A percentile compares a stretch with the other conserved stretches of the same genome.
phyloP scores from a whole-genome alignment of 345 rosid genomes.

The Gossypium stocksii region DNA sequence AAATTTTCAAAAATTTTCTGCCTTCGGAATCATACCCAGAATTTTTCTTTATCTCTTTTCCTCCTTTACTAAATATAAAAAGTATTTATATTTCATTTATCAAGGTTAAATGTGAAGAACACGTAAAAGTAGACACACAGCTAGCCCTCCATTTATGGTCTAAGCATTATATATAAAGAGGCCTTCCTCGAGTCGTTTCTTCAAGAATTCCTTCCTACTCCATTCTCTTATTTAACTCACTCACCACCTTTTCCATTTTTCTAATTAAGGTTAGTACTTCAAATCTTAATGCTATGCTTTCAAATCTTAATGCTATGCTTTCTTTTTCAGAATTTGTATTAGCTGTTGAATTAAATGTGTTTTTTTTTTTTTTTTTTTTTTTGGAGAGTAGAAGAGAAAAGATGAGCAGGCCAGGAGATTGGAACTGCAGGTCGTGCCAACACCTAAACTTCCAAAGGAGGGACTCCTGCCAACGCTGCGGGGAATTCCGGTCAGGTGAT shows the following conservation, averaged over 20 bases:
- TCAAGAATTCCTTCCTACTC: conserved; percentile 11
- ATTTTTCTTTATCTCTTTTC: conserved; percentile 36
- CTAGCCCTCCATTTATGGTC: conserved; percentile 36
- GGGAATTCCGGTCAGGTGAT: conserved; percentile 34
- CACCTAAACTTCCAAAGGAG: conserved; percentile 84
- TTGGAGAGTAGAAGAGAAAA: conserved; percentile 3
- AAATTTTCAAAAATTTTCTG: conserved; percentile 19
- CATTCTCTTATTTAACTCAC: not conserved
- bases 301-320: not conserved
- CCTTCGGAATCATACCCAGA: conserved; percentile 39
- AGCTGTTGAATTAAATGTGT: not conserved
- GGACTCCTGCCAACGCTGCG: conserved; percentile 77
- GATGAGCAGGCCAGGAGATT: conserved; percentile 92
- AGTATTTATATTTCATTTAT: conserved; percentile 31
- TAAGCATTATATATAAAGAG: conserved; percentile 37
- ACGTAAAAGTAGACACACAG: conserved; percentile 42
- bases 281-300: not conserved
- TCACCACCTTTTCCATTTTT: not conserved
- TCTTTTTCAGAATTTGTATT: not conserved
- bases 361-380: not conserved
- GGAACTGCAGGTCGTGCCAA: conserved; percentile 86
- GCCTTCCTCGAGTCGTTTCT: conserved; percentile 20
- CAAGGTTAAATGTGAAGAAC: conserved; percentile 47
- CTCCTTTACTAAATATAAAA: conserved; percentile 14
- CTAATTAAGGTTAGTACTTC: not conserved